Percentiles rank a stretch among this genome's conserved stretches.
Evolutionary conservation across 2,329 filamentous ascomycete genomes (phyloP).

Genomic region (Lachnum nothofagi): DNA sequence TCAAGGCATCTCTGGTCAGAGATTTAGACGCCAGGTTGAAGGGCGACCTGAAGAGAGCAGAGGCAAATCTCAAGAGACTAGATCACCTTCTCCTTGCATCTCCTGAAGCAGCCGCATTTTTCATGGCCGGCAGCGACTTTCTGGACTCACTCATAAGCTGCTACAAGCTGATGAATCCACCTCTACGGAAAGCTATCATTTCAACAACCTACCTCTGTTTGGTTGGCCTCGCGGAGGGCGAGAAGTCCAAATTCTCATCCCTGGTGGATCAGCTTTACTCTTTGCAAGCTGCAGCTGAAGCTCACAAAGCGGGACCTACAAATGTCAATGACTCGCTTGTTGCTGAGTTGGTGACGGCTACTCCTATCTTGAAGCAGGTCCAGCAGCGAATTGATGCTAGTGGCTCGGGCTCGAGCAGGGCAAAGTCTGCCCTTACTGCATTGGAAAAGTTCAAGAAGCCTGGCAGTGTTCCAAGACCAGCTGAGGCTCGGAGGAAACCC

Average conservation of each 20-base stretch:
- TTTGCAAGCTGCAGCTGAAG: conserved; percentile 66
- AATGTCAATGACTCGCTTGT: conserved; percentile 68
- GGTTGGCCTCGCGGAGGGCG: conserved; percentile 60
- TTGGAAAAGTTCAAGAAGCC: conserved; percentile 57
- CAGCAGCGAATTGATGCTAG: conserved; percentile 48
- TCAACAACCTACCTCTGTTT: conserved; percentile 72
- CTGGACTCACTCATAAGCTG: conserved; percentile 67
- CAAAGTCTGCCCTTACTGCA: conserved; percentile 55
- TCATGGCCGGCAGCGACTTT: conserved; percentile 83
- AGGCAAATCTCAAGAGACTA: conserved; percentile 51
- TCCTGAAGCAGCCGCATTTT: conserved; percentile 51
- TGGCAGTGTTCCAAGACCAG: conserved; percentile 47
- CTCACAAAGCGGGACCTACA: conserved; percentile 51
- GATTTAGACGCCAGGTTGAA: conserved; percentile 58
- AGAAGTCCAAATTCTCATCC: conserved; percentile 65
- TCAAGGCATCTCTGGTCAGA: conserved; percentile 59
- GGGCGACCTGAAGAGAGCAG: conserved; percentile 50
- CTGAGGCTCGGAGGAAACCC: conserved; percentile 49
- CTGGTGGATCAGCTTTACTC: conserved; percentile 80
- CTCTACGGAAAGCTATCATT: conserved; percentile 62
- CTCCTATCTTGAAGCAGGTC: conserved; percentile 65
- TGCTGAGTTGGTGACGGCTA: conserved; percentile 73
- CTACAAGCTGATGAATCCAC: conserved; percentile 59
- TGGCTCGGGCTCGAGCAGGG: conserved; percentile 48
- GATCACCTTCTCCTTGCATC: conserved; percentile 61